Evolutionary conservation across 179 eudicot species (phyloP).

Genomic region (Silene vulgaris): DNA sequence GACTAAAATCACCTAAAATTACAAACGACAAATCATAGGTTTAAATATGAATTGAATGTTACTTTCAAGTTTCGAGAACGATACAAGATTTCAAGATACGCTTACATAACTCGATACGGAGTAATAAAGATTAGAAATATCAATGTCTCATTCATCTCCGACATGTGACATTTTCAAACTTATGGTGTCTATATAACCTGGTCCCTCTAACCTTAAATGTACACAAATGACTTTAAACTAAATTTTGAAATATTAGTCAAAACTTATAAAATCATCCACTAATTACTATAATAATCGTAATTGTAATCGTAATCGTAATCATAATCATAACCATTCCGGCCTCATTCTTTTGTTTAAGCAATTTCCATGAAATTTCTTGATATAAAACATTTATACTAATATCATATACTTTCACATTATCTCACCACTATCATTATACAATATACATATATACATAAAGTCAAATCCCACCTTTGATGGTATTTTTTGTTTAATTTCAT

Average conservation of each 20-base stretch:
- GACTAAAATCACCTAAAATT: too few relatives aligned
- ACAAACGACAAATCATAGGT: background rate
- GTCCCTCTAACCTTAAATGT: constrained; percentile 1
- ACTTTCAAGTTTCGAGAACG: too few relatives aligned
- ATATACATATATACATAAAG: background rate
- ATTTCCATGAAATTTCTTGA: constrained; percentile 24
- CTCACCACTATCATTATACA: too few relatives aligned
- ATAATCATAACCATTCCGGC: background rate
- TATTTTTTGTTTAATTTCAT: background rate
- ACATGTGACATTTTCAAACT: background rate
- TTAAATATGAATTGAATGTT: too few relatives aligned
- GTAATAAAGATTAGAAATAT: constrained; percentile 8
- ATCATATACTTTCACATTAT: background rate
- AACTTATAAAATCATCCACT: background rate
- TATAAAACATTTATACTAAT: too few relatives aligned
- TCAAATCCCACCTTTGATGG: constrained; percentile 12
- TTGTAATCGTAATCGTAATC: too few relatives aligned
- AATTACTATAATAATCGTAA: background rate
- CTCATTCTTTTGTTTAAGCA: background rate
- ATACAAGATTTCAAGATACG: background rate
- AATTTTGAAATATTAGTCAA: background rate
- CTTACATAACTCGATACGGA: background rate
- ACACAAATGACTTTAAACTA: constrained; percentile 8
- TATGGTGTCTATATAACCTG: background rate
- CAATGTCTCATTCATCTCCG: constrained; percentile 11